Evolutionary conservation across 768 basidiomycete species (phyloP).

Genomic region (Mycena kentingensis): DNA sequence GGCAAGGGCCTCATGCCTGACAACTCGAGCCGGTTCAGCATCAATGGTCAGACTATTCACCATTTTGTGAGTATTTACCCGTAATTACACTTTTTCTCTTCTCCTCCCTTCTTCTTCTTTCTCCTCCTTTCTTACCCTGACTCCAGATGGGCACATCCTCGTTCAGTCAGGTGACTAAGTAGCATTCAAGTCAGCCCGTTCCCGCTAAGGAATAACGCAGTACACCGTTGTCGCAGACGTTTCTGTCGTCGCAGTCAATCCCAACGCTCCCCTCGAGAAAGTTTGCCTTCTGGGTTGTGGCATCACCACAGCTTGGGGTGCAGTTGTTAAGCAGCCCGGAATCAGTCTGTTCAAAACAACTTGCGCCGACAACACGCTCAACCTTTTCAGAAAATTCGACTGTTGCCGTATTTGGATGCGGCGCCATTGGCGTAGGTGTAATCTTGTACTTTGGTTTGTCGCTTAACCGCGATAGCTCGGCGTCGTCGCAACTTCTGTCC

Average conservation of each 20-base stretch:
- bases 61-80: conserved; percentile 74
- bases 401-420: conserved; percentile 95
- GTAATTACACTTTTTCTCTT: neutral
- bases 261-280: conserved; percentile 86
- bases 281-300: conserved; percentile 97
- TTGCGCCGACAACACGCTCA: neutral
- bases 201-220: too few species aligned
- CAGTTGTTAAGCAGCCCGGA: conserved; percentile 88
- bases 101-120: neutral
- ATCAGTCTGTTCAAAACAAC: conserved; percentile 58
- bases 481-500: conserved; percentile 76
- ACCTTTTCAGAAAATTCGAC: conserved; percentile 66
- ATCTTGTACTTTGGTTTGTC: neutral
- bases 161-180: too few species aligned
- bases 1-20: conserved; percentile 97
- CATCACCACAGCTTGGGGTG: conserved; percentile 98
- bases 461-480: conserved; percentile 53
- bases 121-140: neutral
- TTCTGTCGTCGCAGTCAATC: conserved; percentile 89
- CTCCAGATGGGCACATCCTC: conserved; percentile 96
- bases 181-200: too few species aligned
- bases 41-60: conserved; percentile 81
- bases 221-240: conserved; percentile 98
- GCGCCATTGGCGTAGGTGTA: conserved; percentile 72
- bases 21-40: conserved; percentile 81